A percentile compares a stretch with the other conserved stretches of the same genome.
These are phyloP conservation scores for Vaccinium corymbosum DNA, from an alignment of 148 eudicot species.

Conservation along the genomic window DNA sequence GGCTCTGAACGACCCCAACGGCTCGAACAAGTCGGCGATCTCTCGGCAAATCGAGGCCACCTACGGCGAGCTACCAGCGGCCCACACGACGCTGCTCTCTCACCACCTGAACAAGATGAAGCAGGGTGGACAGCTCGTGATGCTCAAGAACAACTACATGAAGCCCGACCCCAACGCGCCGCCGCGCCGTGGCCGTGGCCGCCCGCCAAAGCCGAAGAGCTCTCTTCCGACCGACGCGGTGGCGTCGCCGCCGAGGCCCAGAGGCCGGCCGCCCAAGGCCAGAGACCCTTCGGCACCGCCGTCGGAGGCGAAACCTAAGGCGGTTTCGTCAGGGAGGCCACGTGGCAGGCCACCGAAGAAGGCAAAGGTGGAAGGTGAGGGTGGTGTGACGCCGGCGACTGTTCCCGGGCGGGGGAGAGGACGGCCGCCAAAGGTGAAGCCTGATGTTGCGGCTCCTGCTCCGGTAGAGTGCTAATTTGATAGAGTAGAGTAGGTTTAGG, in stretches of 20 bases:
- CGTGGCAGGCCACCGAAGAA: slow-evolving; percentile 59
- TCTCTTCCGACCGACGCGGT: slow-evolving; percentile 10
- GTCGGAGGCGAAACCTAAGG: background rate
- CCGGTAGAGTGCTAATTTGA: slow-evolving; percentile 31
- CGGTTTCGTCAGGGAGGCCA: slow-evolving; percentile 15
- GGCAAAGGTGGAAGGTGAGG: slow-evolving; percentile 10
- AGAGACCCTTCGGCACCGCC: background rate
- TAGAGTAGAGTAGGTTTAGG: slow-evolving; percentile 15
- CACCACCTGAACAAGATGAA: slow-evolving; percentile 58
- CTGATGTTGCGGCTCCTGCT: slow-evolving; percentile 12
- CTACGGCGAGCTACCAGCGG: slow-evolving; percentile 53
- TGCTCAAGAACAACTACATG: slow-evolving; percentile 63
- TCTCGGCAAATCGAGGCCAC: slow-evolving; percentile 55
- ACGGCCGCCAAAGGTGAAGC: slow-evolving; percentile 42
- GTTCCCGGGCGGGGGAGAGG: slow-evolving; percentile 39
- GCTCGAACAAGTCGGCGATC: slow-evolving; percentile 61
- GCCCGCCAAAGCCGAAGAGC: slow-evolving; percentile 53
- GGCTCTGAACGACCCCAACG: slow-evolving; percentile 41
- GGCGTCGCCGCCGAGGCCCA: slow-evolving; percentile 31
- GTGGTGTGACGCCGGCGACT: slow-evolving; percentile 17
- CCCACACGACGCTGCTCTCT: slow-evolving; percentile 61
- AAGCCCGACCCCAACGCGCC: slow-evolving; percentile 40
- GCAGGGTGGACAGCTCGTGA: slow-evolving; percentile 44
- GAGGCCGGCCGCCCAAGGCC: slow-evolving; percentile 47
- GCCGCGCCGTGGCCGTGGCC: slow-evolving; percentile 50